Conservation (phyloP, 768 basidiomycete genomes). For the Termitomyces sp. region DNA sequence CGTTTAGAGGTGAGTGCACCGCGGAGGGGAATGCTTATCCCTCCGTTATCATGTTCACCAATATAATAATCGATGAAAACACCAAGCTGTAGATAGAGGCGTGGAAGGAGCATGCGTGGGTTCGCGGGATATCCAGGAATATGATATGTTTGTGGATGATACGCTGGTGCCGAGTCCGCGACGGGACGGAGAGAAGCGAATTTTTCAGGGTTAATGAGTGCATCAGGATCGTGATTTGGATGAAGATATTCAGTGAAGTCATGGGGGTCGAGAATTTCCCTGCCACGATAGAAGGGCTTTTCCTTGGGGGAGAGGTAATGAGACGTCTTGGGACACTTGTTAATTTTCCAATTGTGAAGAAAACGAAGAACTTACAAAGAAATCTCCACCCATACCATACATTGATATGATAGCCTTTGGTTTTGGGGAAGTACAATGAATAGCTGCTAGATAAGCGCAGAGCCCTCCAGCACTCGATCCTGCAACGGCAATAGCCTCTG, state of each 20-base stretch:
- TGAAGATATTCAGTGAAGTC: constrained; percentile 43
- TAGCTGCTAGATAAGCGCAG: constrained; percentile 58
- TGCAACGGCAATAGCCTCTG: constrained; percentile 40
- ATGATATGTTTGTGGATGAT: constrained; percentile 35
- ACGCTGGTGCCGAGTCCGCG: constrained; percentile 41
- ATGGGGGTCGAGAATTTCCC: constrained; percentile 47
- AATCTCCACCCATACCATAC: constrained; percentile 62
- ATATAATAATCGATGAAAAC: constrained; percentile 55
- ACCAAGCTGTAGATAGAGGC: constrained; percentile 58
- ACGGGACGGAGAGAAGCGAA: constrained; percentile 19
- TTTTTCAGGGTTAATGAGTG: neutral
- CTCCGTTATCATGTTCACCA: constrained; percentile 33
- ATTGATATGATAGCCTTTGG: constrained; percentile 51
- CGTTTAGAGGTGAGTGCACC: constrained; percentile 8
- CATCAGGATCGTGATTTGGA: constrained; percentile 25
- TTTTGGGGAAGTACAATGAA: constrained; percentile 41
- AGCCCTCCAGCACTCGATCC: constrained; percentile 60
- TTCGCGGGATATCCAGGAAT: constrained; percentile 60
- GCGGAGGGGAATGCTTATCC: constrained; percentile 41
- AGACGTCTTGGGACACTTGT: constrained; percentile 30
- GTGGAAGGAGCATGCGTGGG: constrained; percentile 52
- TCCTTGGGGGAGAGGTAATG: constrained; percentile 47
- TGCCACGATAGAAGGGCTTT: constrained; percentile 45
- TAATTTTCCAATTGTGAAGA: neutral
- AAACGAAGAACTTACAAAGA: constrained; percentile 32